Percentiles rank a stretch among this genome's conserved stretches.
phyloP scores from a whole-genome alignment of 1,284 basidiomycete species.

The Cryptococcus deneoformans region DNA sequence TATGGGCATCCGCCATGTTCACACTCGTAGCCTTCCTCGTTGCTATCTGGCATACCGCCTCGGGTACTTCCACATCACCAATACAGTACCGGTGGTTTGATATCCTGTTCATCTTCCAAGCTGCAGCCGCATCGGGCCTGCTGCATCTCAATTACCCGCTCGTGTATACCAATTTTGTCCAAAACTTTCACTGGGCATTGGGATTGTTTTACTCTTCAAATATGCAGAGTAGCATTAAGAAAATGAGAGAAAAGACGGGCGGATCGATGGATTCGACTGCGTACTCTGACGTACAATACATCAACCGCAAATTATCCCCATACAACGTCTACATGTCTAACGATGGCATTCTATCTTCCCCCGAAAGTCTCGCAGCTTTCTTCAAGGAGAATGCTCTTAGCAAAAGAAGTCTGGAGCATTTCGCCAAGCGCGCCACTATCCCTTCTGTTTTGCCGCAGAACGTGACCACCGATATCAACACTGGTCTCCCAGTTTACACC shows the following conservation, averaged over 20 bases:
- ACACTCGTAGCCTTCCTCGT: constrained; percentile 66
- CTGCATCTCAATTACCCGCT: constrained; percentile 84
- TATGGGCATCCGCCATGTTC: constrained; percentile 72
- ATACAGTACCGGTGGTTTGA: constrained; percentile 66
- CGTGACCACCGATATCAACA: constrained; percentile 53
- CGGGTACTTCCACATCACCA: constrained; percentile 48
- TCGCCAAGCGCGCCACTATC: constrained; percentile 54
- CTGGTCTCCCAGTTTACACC: constrained; percentile 76
- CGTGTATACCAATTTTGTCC: constrained; percentile 71
- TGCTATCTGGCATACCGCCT: constrained; percentile 64
- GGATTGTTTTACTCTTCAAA: constrained; percentile 68
- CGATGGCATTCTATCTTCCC: constrained; percentile 19
- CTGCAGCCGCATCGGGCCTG: constrained; percentile 70
- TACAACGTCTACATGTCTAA: constrained; percentile 59
- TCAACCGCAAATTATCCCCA: constrained; percentile 74
- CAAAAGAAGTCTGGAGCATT: not conserved
- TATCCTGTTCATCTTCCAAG: constrained; percentile 75
- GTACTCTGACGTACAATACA: constrained; percentile 58
- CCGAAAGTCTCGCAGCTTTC: constrained; percentile 15
- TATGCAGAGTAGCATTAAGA: constrained; percentile 75
- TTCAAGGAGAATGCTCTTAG: constrained; percentile 7
- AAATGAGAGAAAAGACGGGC: constrained; percentile 76
- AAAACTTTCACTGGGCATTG: constrained; percentile 87
- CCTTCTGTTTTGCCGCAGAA: constrained; percentile 60
- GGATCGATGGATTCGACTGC: constrained; percentile 65